These are phyloP conservation scores for Phialophora tarda DNA, from an alignment of 2,329 filamentous ascomycete species.

Conservation along the genomic window DNA sequence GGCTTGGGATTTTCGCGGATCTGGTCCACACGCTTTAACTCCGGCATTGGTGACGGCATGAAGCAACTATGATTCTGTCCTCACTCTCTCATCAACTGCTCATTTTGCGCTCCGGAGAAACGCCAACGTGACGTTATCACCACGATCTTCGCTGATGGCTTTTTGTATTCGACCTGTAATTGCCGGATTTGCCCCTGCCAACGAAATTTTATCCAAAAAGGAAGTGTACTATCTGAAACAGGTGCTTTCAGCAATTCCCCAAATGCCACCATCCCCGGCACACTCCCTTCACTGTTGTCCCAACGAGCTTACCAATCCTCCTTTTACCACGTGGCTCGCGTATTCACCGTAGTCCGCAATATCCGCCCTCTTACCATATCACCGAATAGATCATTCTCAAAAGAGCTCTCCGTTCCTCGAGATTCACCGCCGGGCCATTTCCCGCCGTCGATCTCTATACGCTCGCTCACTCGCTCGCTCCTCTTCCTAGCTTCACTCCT, in stretches of 20 bases:
- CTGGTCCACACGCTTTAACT: not conserved
- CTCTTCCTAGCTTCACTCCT: slow-evolving; percentile 9
- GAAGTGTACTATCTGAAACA: not conserved
- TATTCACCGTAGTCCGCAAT: slow-evolving; percentile 10
- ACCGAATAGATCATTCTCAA: not conserved
- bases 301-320: slow-evolving; percentile 17
- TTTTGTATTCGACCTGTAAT: not conserved
- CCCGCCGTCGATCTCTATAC: slow-evolving; percentile 10
- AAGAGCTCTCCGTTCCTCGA: not conserved
- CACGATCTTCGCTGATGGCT: not conserved
- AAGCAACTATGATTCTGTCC: not conserved
- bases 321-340: slow-evolving; percentile 8
- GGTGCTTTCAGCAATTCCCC: not conserved
- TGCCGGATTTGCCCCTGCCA: not conserved
- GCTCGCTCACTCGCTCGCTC: slow-evolving; percentile 2
- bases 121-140: not conserved
- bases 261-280: not conserved
- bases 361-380: not conserved
- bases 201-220: not conserved
- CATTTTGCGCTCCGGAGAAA: not conserved
- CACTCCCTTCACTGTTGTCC: not conserved
- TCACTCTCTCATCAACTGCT: not conserved
- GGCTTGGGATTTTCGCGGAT: not conserved
- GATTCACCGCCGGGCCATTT: slow-evolving; percentile 8
- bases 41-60: not conserved